Evolutionary conservation across 345 rosid species (phyloP), one percentile per base, ranked within the genome.

Genomic region (Schrenkiella parvula): DNA sequence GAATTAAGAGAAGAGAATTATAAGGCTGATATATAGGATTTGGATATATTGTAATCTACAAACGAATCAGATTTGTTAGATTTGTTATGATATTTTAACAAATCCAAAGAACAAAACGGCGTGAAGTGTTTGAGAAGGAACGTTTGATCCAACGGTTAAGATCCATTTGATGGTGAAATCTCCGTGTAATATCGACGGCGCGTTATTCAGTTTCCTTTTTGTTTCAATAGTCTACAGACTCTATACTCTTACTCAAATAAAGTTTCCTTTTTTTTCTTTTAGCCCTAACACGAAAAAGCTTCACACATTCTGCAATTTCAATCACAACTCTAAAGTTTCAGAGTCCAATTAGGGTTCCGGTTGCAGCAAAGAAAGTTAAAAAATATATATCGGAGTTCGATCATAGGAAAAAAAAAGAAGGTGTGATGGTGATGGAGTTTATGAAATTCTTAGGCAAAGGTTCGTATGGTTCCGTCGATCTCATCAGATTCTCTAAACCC

Each of bases 391-490:
- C 38, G 7, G 12, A 34, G 11, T 8, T 34, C 51, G 3, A 42
- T 15, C 57, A 26, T 4, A 48, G 7, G 2, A 5, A 6, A 19
- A 47, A 64, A 50, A 21, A n/a, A n/a, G n/a, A n/a, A n/a, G n/a
- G n/a, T n/a, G 9, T 21, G 7, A 46, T 47, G 1, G n/a, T 35
- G 17, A 70, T 70, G 74, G 74, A 58, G 67, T 46, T 70, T 59
- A 0, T 70, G 11, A 59, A 70, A 44, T 5, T 23, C 51, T 47
- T 70, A 22, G 74, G 66, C 2, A 47, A 59, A 25, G 67, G 50
- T 15, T 58, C 75, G 8, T 71, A 18, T 38, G 67, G 75, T 25
- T 48, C 67, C 10, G 75, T 70, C 4, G 41, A 60, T 38, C 68
- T 71, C 60, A 18, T 71, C 15, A 48, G 4, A 28, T 3, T 22